Conservation (phyloP, 768 basidiomycete species). For the Agrocybe praecox region DNA sequence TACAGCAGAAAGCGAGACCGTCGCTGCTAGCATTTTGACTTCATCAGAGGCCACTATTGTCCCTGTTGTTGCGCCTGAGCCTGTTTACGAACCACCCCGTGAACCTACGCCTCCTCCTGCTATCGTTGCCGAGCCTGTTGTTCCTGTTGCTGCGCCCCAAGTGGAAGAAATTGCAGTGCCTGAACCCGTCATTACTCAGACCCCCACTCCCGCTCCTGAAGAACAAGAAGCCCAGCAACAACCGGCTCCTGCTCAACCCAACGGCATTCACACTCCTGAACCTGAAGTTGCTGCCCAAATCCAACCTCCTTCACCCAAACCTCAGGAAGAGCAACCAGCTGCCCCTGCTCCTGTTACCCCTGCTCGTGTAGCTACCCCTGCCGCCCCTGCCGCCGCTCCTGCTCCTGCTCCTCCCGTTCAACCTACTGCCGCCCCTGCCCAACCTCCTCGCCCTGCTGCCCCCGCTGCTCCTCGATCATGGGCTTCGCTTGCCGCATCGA, state of each 20-base stretch:
- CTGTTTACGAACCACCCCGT: constrained; percentile 28
- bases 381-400: constrained; percentile 26
- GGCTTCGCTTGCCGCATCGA: constrained; percentile 89
- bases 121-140: constrained; percentile 24
- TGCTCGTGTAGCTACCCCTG: constrained; percentile 29
- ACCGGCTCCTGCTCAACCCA: constrained; percentile 28
- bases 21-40: constrained; percentile 35
- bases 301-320: constrained; percentile 33
- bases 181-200: constrained; percentile 35
- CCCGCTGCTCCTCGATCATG: constrained; percentile 75
- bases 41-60: constrained; percentile 23
- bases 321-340: constrained; percentile 27
- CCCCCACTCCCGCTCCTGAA: constrained; percentile 35
- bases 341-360: constrained; percentile 27
- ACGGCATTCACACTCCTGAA: constrained; percentile 42
- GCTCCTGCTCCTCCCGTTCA: constrained; percentile 32
- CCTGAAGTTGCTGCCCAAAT: constrained; percentile 34
- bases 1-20: constrained; percentile 38
- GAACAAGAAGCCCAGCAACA: constrained; percentile 13
- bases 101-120: constrained; percentile 40
- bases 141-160: constrained; percentile 25
- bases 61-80: constrained; percentile 31
- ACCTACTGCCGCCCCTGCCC: constrained; percentile 31
- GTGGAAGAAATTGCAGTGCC: constrained; percentile 45
- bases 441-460: constrained; percentile 32